Evolutionary conservation across 768 basidiomycete species (phyloP).

Genomic region (Leucosporidium yakuticum): DNA sequence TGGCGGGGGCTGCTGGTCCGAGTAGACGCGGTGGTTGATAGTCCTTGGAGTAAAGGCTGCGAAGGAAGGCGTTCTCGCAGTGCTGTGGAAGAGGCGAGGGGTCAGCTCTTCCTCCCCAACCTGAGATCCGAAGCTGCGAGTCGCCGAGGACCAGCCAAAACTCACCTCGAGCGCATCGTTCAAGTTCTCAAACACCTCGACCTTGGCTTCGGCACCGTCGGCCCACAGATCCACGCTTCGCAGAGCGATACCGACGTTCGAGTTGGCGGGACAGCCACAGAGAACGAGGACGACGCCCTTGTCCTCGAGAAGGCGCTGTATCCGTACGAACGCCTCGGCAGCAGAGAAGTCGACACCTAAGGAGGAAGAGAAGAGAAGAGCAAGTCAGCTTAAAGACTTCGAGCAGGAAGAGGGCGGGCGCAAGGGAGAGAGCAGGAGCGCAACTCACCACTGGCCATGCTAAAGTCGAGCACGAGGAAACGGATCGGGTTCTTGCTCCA

Average conservation of each 20-base stretch:
- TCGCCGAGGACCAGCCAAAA: too few species aligned
- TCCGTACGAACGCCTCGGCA: constrained; percentile 87
- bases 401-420: too few species aligned
- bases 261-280: constrained; percentile 66
- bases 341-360: constrained; percentile 89
- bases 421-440: neutral
- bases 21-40: constrained; percentile 22
- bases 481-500: constrained; percentile 73
- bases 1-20: constrained; percentile 2
- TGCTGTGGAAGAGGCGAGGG: constrained; percentile 16
- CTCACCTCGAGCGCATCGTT: constrained; percentile 76
- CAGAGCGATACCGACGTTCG: constrained; percentile 65
- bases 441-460: constrained; percentile 53
- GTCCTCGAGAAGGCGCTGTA: constrained; percentile 70
- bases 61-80: constrained; percentile 39
- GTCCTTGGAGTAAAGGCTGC: constrained; percentile 36
- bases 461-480: constrained; percentile 82
- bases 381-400: constrained; percentile 1
- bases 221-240: constrained; percentile 69
- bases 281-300: constrained; percentile 79
- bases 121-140: accelerated
- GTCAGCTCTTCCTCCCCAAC: neutral
- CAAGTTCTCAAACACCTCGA: constrained; percentile 67
- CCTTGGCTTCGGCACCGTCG: constrained; percentile 49
- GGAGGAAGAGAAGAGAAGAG: neutral